Base-by-base conservation (phyloP, 148 eudicot species). In the Agrostemma githago region DNA sequence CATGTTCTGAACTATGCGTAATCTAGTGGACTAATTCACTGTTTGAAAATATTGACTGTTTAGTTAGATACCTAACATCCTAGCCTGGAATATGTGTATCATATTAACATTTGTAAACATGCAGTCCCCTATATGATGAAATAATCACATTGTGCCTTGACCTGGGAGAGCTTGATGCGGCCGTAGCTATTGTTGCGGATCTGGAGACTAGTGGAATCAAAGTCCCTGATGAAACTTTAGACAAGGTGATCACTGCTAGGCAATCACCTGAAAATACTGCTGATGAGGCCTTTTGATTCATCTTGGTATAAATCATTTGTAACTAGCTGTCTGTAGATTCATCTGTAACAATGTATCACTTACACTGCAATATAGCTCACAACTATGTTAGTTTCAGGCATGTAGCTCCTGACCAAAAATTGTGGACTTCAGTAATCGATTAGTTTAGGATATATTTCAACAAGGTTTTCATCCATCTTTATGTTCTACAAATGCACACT, bases 101-200 rank as follows among this genome's bases (percentile, higher is more conserved):
- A 42, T 10, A 41, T 64, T 64, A 10, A 41, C 4, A 60, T 26
- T 64, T 48, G 64, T 66, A 73, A 19, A 40, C 66, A 56, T 84
- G 81, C 96, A 95, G 98, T 79, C 96, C 97, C 34, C 68, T 95
- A 76, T 95, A 95, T 69, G 97, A 95, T 75, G 97, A 95, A 82
- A 78, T 92, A 62, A 85, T 95, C 83, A 86, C 85, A 12, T 56
- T 92, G 56, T 92, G 97, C 75, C 89, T 95, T 38, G 92, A 88
- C 78, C 87, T 90, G 26, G 97, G 96, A 75, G 98, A 94, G 76
- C 92, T 91, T 40, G 98, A 94, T 76, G 97, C 98, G 37, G 92
- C 92, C 44, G 79, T 94, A 79, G 96, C 97, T 44, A 85, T 94
- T 66, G 98, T 94, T 72, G 92, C 98, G 37, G 97, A 92, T 72